phyloP scores from a whole-genome alignment of 202 grass and related monocot species.

The Eragrostis tef region DNA sequence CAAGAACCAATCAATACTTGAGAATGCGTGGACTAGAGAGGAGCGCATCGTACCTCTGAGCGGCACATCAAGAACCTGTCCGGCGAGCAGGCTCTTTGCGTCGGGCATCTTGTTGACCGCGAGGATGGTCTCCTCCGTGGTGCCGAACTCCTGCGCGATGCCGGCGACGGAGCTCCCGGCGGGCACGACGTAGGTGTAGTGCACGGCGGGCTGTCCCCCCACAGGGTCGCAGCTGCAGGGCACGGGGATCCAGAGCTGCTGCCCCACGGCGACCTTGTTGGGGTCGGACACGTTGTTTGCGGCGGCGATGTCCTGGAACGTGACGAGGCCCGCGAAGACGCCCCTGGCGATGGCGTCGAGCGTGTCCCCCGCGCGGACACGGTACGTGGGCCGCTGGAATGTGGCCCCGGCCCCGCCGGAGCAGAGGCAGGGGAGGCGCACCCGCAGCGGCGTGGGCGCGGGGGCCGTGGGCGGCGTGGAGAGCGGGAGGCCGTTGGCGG shows the following conservation, averaged over 20 bases:
- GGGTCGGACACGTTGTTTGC: conserved; percentile 84
- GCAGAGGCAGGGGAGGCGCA: conserved; percentile 84
- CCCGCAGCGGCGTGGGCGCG: conserved; percentile 53
- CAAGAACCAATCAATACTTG: background rate
- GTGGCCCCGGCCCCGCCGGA: conserved; percentile 71
- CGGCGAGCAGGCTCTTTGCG: conserved; percentile 72
- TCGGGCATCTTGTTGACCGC: conserved; percentile 67
- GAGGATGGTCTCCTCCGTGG: conserved; percentile 57
- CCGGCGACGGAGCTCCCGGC: conserved; percentile 54
- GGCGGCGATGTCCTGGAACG: conserved; percentile 78
- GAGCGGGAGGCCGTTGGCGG: conserved; percentile 63
- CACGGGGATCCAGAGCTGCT: conserved; percentile 85
- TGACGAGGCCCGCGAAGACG: conserved; percentile 68
- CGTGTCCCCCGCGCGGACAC: conserved; percentile 58
- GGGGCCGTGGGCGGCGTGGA: conserved; percentile 49
- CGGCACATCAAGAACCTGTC: conserved; percentile 89
- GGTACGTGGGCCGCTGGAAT: conserved; percentile 71
- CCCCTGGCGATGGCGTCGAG: conserved; percentile 65
- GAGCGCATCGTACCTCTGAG: conserved; percentile 56
- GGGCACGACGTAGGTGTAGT: conserved; percentile 65
- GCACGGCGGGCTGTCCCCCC: conserved; percentile 47
- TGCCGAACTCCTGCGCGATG: conserved; percentile 70
- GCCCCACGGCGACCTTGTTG: conserved; percentile 51
- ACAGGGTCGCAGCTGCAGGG: conserved; percentile 97
- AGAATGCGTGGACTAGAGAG: background rate